Evolutionary conservation across 768 basidiomycete species (phyloP).

Genomic region (Amanita muscaria): DNA sequence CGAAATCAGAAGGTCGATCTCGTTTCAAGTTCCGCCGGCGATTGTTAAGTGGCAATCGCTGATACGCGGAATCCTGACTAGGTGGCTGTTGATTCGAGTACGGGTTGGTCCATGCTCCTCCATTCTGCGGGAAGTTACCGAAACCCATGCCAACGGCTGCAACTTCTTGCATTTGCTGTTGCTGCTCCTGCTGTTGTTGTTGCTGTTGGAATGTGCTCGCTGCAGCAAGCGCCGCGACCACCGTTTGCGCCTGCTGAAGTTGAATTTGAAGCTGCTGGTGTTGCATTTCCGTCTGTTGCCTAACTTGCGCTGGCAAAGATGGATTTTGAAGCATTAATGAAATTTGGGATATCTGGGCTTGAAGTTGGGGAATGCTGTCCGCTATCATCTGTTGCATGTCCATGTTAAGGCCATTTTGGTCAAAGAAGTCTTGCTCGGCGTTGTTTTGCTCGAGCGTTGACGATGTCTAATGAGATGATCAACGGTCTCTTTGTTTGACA

Average conservation of each 20-base stretch:
- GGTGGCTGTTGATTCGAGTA: constrained; percentile 41
- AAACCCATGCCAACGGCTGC: constrained; percentile 29
- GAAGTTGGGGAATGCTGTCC: constrained; percentile 71
- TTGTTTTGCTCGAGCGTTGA: constrained; percentile 7
- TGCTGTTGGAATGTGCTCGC: constrained; percentile 50
- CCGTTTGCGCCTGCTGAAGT: constrained; percentile 69
- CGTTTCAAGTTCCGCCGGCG: constrained; percentile 70
- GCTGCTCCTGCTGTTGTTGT: constrained; percentile 31
- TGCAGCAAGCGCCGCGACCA: constrained; percentile 55
- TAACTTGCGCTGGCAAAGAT: constrained; percentile 58
- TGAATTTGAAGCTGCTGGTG: constrained; percentile 74
- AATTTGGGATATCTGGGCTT: constrained; percentile 78
- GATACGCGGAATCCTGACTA: constrained; percentile 78
- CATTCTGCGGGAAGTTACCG: constrained; percentile 28
- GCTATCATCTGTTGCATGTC: constrained; percentile 67
- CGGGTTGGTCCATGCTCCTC: constrained; percentile 5
- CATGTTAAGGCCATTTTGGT: constrained; percentile 56
- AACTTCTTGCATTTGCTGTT: constrained; percentile 24
- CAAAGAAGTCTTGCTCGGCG: constrained; percentile 59
- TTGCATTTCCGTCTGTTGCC: constrained; percentile 77
- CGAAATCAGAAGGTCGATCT: constrained; percentile 76
- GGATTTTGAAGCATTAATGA: constrained; percentile 75
- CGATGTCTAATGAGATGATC: neutral
- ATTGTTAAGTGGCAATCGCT: constrained; percentile 75
- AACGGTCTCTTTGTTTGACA: too few species aligned